A percentile compares a stretch with the other conserved stretches of the same genome.
These are phyloP conservation scores for Aaosphaeria arxii DNA, from an alignment of 2,329 filamentous ascomycete genomes.

Conservation along the genomic window DNA sequence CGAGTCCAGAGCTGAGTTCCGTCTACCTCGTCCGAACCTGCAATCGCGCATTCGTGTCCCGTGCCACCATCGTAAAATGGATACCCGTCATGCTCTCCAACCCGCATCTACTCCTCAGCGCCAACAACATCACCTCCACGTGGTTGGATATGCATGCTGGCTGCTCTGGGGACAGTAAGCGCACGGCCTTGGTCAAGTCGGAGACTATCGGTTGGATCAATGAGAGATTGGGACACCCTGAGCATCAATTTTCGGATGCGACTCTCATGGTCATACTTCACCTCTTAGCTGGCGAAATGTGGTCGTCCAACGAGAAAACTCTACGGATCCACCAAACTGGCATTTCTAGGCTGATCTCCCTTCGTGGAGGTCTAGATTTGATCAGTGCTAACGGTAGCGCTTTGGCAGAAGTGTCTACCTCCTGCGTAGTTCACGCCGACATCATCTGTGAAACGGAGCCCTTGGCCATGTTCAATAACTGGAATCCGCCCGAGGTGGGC, in stretches of 20 bases:
- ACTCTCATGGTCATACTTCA: slow-evolving; percentile 30
- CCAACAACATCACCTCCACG: slow-evolving; percentile 18
- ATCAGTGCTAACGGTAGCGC: slow-evolving; percentile 9
- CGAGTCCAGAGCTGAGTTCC: slow-evolving; percentile 11
- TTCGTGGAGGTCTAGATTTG: slow-evolving; percentile 18
- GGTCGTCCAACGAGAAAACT: slow-evolving; percentile 25
- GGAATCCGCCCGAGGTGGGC: slow-evolving; percentile 5
- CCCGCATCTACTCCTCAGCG: slow-evolving; percentile 23
- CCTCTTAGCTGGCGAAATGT: slow-evolving; percentile 28
- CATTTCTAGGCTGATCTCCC: slow-evolving; percentile 18
- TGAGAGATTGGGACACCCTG: slow-evolving; percentile 11
- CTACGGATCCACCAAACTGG: slow-evolving; percentile 21
- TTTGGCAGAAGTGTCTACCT: slow-evolving; percentile 18
- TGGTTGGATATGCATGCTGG: slow-evolving; percentile 27
- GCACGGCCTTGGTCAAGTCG: slow-evolving; percentile 21
- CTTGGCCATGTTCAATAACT: slow-evolving; percentile 13
- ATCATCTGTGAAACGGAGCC: slow-evolving; percentile 25
- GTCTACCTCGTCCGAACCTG: slow-evolving; percentile 16
- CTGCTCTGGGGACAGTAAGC: slow-evolving; percentile 19
- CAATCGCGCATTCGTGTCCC: slow-evolving; percentile 20
- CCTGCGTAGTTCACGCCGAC: slow-evolving; percentile 21
- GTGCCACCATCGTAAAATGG: slow-evolving; percentile 21
- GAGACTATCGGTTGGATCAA: slow-evolving; percentile 27
- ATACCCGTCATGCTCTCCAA: slow-evolving; percentile 22
- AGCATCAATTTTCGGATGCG: slow-evolving; percentile 13